Evolutionary conservation across 2,329 filamentous ascomycete genomes (phyloP).

Genomic region (Stemphylium beticola): DNA sequence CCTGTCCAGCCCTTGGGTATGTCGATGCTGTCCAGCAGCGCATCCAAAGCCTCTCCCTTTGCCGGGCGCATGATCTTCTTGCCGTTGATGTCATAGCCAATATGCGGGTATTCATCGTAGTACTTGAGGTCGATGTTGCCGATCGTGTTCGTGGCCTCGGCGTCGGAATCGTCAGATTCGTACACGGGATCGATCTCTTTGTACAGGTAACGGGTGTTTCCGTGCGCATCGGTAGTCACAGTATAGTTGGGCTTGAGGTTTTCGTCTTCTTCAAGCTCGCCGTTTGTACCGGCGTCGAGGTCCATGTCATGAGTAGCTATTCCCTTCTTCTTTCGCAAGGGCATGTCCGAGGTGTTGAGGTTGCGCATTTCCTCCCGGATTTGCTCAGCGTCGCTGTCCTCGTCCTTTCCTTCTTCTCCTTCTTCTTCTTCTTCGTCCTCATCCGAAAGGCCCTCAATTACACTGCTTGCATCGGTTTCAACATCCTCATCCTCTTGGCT

Average conservation of each 20-base stretch:
- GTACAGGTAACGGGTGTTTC: slow-evolving; percentile 88
- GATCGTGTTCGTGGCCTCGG: slow-evolving; percentile 84
- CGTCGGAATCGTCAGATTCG: slow-evolving; percentile 93
- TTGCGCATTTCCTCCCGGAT: slow-evolving; percentile 54
- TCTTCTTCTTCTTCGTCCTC: slow-evolving; percentile 42
- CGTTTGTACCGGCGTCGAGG: slow-evolving; percentile 25
- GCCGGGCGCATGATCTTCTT: slow-evolving; percentile 97
- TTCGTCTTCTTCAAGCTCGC: slow-evolving; percentile 40
- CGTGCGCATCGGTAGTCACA: slow-evolving; percentile 82
- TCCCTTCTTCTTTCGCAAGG: slow-evolving; percentile 23
- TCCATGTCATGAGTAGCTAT: slow-evolving; percentile 24
- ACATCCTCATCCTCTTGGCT: slow-evolving; percentile 29
- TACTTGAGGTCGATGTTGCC: slow-evolving; percentile 92
- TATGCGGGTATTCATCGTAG: slow-evolving; percentile 97
- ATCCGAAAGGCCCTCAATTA: slow-evolving; percentile 41
- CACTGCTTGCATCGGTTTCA: slow-evolving; percentile 41
- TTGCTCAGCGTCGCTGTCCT: slow-evolving; percentile 50
- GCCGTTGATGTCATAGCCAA: slow-evolving; percentile 98
- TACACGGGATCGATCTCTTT: slow-evolving; percentile 93
- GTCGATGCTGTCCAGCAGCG: slow-evolving; percentile 93
- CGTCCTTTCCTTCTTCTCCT: slow-evolving; percentile 41
- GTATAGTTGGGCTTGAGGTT: slow-evolving; percentile 59
- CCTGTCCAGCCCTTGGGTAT: slow-evolving; percentile 97
- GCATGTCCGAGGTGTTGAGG: slow-evolving; percentile 46
- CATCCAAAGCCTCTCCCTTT: slow-evolving; percentile 90